Base-by-base conservation (phyloP, 306 rosid genomes). In the Delonix regia region DNA sequence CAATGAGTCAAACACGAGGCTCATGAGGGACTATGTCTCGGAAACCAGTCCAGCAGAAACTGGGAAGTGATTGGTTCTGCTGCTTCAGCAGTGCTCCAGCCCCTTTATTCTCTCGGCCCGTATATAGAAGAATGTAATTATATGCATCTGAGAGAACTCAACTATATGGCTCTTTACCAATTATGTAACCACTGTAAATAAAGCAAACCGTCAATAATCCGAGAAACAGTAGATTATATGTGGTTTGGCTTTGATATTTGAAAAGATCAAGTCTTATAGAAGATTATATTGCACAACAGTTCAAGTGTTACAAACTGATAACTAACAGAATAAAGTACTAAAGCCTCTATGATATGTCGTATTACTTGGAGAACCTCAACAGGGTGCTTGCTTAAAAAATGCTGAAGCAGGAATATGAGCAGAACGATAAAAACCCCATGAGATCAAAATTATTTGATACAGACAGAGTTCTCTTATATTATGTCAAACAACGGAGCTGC, bases 1-100 rank as follows among this genome's bases (percentile, higher is more conserved):
- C 48, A 66, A 83, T 21, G 90, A 91, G 49, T 86, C 95, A 33
- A 95, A 95, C 94, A 92, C 94, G 10, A 84, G 83, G 76, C 82
- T 93, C 45, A 93, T 91, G 98, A 83, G 89, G 69, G 98, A 93
- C 13, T 92, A 92, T 65, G 82, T 95, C 66, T 77, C 71, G 6
- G 99, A 92, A 85, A 89, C 91, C 71, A 92, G 92, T 76, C 80
- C 59, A 4, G 68, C 15, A 33, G 97, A 92, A 77, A 81, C 51
- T 34, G 89, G 83, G 44, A 85, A 81, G 71, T 85, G 80, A 89
- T 10, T 42, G 4, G 57, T 57, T 3, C 69, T 19, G 51, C 7
- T 65, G n/a, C 64, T 27, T 36, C 45, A 18, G 44, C 61, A 33
- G 18, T 16, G 25, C 28, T 42, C 45, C 53, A 19, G 25, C 28